Base-by-base conservation (phyloP, 306 rosid species). In the Nissolia schottii region DNA sequence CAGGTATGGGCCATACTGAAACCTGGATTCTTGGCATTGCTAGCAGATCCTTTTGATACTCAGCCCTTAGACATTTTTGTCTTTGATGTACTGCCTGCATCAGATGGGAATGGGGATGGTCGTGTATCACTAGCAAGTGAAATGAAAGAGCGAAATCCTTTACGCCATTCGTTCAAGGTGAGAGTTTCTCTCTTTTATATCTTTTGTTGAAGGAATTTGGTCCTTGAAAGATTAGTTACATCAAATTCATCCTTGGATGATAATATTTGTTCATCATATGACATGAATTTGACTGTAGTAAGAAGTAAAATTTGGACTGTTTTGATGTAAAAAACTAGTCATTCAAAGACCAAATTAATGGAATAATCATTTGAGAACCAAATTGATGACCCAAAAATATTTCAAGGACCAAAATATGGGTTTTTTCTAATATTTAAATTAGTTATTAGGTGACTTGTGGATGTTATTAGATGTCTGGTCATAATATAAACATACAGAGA, bases 1-100 rank as follows among this genome's bases (percentile, higher is more conserved):
- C 84, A 95, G 96, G 96, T 95, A 71, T 95, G 99, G 99, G 97
- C 97, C 29, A 92, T 95, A 65, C 71, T 95, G 46, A 95, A 95
- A 78, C 97, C 99, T 75, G 99, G 99, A 67, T 95, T 95, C 79
- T 83, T 95, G 80, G 99, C 96, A 65, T 88, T 95, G 77, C 85
- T 95, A 84, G 91, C 88, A 23, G 93, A 95, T 84, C 97, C 96
- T 71, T 85, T 86, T 80, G 93, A 86, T 84, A 76, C 75, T 5
- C 96, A 91, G 64, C 99, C 97, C n/a, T 66, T 91, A 70, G 99
- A 95, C 80, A 95, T 95, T 71, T 72, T 95, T 74, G 99, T 91
- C 62, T 95, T 95, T 78, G 97, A 95, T 70, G 96, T 91, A 74
- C 85, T 95, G 43, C 93, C 96, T 48, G 59, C 88, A 64, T 88